A percentile compares a stretch with the other conserved stretches of the same genome.
These are phyloP conservation scores for Linnemannia schmuckeri DNA, from an alignment of 192 early-diverging fungal genomes.

Conservation along the genomic window DNA sequence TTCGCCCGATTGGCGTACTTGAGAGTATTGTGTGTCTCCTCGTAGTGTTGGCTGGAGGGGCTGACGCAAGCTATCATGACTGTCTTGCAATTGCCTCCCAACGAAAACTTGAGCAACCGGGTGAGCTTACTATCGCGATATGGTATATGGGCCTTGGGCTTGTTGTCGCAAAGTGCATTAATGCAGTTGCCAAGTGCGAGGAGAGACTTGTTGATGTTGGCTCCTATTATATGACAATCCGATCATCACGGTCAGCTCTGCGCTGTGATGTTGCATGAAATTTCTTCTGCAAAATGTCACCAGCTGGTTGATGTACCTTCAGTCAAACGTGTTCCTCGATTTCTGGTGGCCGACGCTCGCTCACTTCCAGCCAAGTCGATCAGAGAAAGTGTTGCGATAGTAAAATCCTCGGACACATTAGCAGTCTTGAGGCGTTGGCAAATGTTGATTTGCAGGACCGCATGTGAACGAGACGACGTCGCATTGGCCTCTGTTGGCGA, in stretches of 20 bases:
- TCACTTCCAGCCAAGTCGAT: conserved; percentile 98
- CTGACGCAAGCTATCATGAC: conserved; percentile 96
- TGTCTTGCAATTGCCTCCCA: conserved; percentile 97
- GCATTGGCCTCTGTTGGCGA: conserved; percentile 93
- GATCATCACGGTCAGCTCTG: neutral
- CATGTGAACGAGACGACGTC: conserved; percentile 95
- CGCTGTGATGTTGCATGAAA: neutral
- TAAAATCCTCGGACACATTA: conserved; percentile 53
- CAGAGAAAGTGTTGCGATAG: conserved; percentile 81
- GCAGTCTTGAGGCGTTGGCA: conserved; percentile 43
- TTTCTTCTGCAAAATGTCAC: too few species aligned
- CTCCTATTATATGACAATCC: conserved; percentile 76
- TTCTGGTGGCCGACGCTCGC: conserved; percentile 93
- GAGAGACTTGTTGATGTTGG: conserved; percentile 95
- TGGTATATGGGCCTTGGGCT: conserved; percentile 85
- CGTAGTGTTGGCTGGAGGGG: conserved; percentile 85
- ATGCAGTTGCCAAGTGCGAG: conserved; percentile 98
- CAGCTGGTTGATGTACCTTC: conserved; percentile 36
- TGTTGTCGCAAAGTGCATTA: conserved; percentile 89
- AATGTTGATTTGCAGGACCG: conserved; percentile 69
- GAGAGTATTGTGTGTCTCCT: conserved; percentile 95
- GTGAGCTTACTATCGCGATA: conserved; percentile 99
- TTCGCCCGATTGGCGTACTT: conserved; percentile 97
- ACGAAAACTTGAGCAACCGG: conserved; percentile 92
- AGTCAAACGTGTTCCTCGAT: conserved; percentile 86